These are phyloP conservation scores for Sapria himalayana DNA, from an alignment of 345 rosid genomes.

Conservation along the genomic window DNA sequence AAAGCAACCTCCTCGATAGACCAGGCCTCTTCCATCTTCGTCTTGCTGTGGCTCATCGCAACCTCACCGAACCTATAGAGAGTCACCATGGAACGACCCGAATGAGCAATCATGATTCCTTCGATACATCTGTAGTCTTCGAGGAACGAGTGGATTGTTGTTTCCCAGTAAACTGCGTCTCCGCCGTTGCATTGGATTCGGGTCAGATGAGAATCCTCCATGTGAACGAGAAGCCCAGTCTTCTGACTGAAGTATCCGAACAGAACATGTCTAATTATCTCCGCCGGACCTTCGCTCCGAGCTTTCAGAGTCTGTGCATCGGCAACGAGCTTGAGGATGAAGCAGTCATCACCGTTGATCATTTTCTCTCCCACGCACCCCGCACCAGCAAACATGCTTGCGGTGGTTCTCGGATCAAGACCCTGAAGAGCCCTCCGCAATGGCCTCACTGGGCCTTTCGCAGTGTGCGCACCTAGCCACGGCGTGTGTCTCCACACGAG, in stretches of 20 bases:
- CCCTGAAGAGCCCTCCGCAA: slow-evolving; percentile 94
- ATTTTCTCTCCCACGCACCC: slow-evolving; percentile 70
- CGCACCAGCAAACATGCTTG: slow-evolving; percentile 62
- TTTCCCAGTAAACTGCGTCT: slow-evolving; percentile 78
- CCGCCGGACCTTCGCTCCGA: slow-evolving; percentile 81
- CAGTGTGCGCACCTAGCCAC: slow-evolving; percentile 76
- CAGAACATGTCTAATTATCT: slow-evolving; percentile 66
- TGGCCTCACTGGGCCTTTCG: slow-evolving; percentile 82
- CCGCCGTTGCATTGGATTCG: slow-evolving; percentile 66
- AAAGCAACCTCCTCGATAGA: slow-evolving; percentile 12
- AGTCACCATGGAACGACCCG: slow-evolving; percentile 67
- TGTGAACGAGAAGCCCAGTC: slow-evolving; percentile 67
- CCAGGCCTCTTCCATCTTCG: slow-evolving; percentile 14
- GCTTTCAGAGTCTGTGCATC: slow-evolving; percentile 59
- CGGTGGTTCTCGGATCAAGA: slow-evolving; percentile 76
- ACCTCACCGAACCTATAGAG: slow-evolving; percentile 78
- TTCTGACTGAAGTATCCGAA: slow-evolving; percentile 85
- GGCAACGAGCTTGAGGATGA: slow-evolving; percentile 54
- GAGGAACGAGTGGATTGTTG: slow-evolving; percentile 60
- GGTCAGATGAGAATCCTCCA: slow-evolving; percentile 79
- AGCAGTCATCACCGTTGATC: slow-evolving; percentile 74
- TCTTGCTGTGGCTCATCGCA: slow-evolving; percentile 47
- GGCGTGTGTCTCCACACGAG: slow-evolving; percentile 91
- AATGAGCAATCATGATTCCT: slow-evolving; percentile 91
- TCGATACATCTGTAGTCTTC: slow-evolving; percentile 72